phyloP scores from a whole-genome alignment of 2,329 filamentous ascomycete species.

The Aspergillus transmontanensis region DNA sequence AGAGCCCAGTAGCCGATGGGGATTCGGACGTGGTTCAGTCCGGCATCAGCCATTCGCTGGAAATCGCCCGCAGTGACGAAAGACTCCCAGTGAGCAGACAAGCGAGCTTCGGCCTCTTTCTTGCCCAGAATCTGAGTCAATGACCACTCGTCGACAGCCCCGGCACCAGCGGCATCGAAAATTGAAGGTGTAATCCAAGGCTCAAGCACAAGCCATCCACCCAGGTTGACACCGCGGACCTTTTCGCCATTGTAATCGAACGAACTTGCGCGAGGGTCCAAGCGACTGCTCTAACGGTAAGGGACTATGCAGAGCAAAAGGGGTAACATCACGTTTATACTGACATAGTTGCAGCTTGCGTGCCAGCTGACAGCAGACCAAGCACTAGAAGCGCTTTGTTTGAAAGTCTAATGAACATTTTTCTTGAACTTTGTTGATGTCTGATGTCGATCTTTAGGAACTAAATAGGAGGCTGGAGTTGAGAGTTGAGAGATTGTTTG shows the following conservation, averaged over 20 bases:
- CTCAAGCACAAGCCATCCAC: slow-evolving; percentile 66
- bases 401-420: slow-evolving; percentile 28
- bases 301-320: neutral
- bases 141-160: slow-evolving; percentile 61
- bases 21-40: slow-evolving; percentile 66
- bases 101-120: slow-evolving; percentile 48
- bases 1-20: slow-evolving; percentile 69
- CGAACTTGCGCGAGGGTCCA: slow-evolving; percentile 35
- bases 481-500: slow-evolving; percentile 18
- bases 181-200: slow-evolving; percentile 66
- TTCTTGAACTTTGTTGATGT: slow-evolving; percentile 16
- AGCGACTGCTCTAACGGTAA: slow-evolving; percentile 23
- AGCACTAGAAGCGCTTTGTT: slow-evolving; percentile 31
- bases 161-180: slow-evolving; percentile 53
- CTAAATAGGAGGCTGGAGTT: slow-evolving; percentile 25
- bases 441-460: slow-evolving; percentile 12
- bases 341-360: slow-evolving; percentile 30
- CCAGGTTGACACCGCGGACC: slow-evolving; percentile 66
- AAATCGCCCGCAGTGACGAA: slow-evolving; percentile 62
- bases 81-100: slow-evolving; percentile 61
- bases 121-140: slow-evolving; percentile 54
- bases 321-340: slow-evolving; percentile 16
- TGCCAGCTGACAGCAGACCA: slow-evolving; percentile 26
- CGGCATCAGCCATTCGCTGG: slow-evolving; percentile 55
- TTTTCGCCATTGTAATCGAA: slow-evolving; percentile 59